These are phyloP conservation scores for Apiospora rasikravindrae DNA, from an alignment of 2,329 filamentous ascomycete species.

Conservation along the genomic window DNA sequence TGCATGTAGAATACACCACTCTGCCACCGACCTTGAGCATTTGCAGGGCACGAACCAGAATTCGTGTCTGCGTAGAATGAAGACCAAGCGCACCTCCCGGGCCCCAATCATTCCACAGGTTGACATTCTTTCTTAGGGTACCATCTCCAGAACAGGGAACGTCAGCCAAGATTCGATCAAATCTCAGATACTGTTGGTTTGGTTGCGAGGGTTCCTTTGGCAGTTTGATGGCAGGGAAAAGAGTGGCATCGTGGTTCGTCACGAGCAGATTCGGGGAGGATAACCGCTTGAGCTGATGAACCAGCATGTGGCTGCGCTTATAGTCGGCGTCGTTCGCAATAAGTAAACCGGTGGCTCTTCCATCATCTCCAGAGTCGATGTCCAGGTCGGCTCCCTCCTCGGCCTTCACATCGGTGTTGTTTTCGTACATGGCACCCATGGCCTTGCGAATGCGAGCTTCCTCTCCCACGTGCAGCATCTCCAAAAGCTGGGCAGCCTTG, in stretches of 20 bases:
- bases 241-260: conserved; percentile 95
- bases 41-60: conserved; percentile 89
- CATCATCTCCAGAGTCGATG: conserved; percentile 72
- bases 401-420: conserved; percentile 27
- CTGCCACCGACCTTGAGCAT: conserved; percentile 95
- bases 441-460: conserved; percentile 82
- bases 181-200: conserved; percentile 80
- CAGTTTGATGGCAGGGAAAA: conserved; percentile 93
- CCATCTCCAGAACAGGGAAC: conserved; percentile 97
- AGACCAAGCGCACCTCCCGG: conserved; percentile 87
- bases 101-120: conserved; percentile 94
- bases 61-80: conserved; percentile 84
- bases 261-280: conserved; percentile 97
- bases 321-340: conserved; percentile 98
- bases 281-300: conserved; percentile 96
- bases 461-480: conserved; percentile 92
- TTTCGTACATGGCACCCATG: conserved; percentile 61
- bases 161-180: conserved; percentile 94
- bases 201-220: conserved; percentile 62
- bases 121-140: conserved; percentile 89
- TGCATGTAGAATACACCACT: conserved; percentile 98
- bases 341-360: conserved; percentile 86
- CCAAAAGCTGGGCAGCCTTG: conserved; percentile 93
- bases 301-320: conserved; percentile 94
- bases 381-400: conserved; percentile 54